These are phyloP conservation scores for Botrytis deweyae DNA, from an alignment of 2,329 filamentous ascomycete species.

Conservation along the genomic window DNA sequence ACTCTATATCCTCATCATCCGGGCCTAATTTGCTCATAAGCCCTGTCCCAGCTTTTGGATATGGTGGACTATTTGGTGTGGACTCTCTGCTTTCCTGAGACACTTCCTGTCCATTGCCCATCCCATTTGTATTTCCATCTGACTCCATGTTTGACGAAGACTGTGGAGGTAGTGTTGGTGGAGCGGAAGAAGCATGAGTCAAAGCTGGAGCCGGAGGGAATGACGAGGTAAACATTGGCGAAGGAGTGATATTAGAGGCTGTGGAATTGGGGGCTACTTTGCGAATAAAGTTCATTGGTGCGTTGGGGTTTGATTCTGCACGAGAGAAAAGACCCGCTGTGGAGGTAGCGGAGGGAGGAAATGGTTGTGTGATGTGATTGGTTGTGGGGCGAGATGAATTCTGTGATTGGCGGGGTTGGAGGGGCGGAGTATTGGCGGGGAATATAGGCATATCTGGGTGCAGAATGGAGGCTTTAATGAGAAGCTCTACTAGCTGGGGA, in stretches of 20 bases:
- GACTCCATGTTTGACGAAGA: background rate
- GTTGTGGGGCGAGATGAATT: slow-evolving; percentile 28
- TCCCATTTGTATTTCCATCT: slow-evolving; percentile 26
- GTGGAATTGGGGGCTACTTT: slow-evolving; percentile 36
- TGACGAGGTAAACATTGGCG: slow-evolving; percentile 31
- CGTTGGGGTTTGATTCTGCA: slow-evolving; percentile 41
- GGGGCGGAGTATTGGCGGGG: slow-evolving; percentile 37
- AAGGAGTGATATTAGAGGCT: slow-evolving; percentile 7
- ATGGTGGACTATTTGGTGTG: slow-evolving; percentile 58
- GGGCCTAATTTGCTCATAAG: slow-evolving; percentile 52
- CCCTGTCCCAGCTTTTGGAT: slow-evolving; percentile 62
- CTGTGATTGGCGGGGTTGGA: slow-evolving; percentile 19
- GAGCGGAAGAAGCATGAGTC: slow-evolving; percentile 44
- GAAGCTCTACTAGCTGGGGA: slow-evolving; percentile 60
- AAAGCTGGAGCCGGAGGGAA: slow-evolving; percentile 59
- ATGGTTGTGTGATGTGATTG: slow-evolving; percentile 33
- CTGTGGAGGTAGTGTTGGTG: slow-evolving; percentile 30
- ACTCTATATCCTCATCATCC: slow-evolving; percentile 59
- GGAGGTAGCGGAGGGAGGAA: slow-evolving; percentile 38
- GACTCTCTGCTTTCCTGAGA: slow-evolving; percentile 46
- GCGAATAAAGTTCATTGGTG: slow-evolving; percentile 44
- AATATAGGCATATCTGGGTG: slow-evolving; percentile 69
- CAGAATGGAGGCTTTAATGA: slow-evolving; percentile 59
- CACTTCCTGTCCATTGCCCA: slow-evolving; percentile 28
- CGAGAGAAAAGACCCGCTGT: slow-evolving; percentile 40